Percentiles rank a stretch among this genome's conserved stretches.
Conservation (phyloP, 225 moss, liverwort and hornwort genomes). For the Polytrichum commune region DNA sequence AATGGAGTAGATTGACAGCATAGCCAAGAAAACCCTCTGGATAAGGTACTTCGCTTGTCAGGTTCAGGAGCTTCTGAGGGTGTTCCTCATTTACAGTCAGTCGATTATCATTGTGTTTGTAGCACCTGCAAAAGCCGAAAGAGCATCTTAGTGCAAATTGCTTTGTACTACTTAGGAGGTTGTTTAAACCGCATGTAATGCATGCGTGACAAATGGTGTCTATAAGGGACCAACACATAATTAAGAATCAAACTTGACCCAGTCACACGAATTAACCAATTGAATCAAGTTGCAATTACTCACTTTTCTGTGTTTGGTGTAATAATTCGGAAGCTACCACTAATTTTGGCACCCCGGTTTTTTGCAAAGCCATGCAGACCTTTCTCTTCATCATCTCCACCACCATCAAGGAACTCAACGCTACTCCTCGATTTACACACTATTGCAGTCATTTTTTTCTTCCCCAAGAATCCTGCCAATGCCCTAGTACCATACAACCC, state of each 20-base stretch:
- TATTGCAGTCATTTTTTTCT: slow-evolving; percentile 11
- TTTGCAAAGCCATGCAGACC: slow-evolving; percentile 16
- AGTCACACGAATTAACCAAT: too few relatives aligned
- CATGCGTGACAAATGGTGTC: too few relatives aligned
- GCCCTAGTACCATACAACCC: neutral
- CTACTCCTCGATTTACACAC: slow-evolving; percentile 3
- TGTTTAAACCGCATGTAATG: too few relatives aligned
- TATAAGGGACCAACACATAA: too few relatives aligned
- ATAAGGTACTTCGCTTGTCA: neutral
- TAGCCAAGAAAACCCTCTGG: slow-evolving; percentile 23
- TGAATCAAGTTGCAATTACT: neutral
- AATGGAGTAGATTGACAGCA: slow-evolving; percentile 17
- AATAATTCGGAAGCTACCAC: slow-evolving; percentile 7
- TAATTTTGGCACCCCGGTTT: neutral
- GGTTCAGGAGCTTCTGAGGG: slow-evolving; percentile 20
- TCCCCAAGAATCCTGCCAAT: slow-evolving; percentile 9
- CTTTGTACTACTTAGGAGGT: too few relatives aligned
- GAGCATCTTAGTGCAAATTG: neutral
- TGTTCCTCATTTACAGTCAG: slow-evolving; percentile 3
- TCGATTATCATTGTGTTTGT: neutral
- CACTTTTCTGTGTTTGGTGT: neutral
- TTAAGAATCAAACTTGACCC: too few relatives aligned
- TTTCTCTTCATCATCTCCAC: neutral
- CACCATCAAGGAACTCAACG: slow-evolving; percentile 1
- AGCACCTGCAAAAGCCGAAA: slow-evolving; percentile 3